Evolutionary conservation across 1,284 basidiomycete genomes (phyloP).

Genomic region (Lentinula novae-zelandiae): DNA sequence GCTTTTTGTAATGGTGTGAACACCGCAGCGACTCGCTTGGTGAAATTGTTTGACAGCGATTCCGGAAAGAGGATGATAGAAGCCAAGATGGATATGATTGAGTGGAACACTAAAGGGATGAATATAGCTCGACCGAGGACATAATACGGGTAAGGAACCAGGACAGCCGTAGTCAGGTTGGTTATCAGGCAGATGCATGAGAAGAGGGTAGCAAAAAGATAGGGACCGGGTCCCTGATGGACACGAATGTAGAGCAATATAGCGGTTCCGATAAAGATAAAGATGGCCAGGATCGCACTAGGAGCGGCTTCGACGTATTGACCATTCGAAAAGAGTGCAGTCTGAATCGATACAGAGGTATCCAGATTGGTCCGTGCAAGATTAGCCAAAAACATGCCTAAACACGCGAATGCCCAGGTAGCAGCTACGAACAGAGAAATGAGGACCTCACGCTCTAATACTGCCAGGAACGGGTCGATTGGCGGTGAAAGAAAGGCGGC

Average conservation of each 20-base stretch:
- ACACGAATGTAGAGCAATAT: slow-evolving; percentile 66
- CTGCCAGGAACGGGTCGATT: slow-evolving; percentile 60
- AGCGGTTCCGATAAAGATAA: slow-evolving; percentile 61
- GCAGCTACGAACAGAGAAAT: slow-evolving; percentile 48
- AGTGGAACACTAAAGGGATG: slow-evolving; percentile 61
- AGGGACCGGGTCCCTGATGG: slow-evolving; percentile 62
- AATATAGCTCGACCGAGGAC: slow-evolving; percentile 50
- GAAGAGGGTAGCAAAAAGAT: slow-evolving; percentile 55
- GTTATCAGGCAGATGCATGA: slow-evolving; percentile 61
- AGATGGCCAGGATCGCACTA: slow-evolving; percentile 57
- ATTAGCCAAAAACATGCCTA: slow-evolving; percentile 64
- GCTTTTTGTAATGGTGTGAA: slow-evolving; percentile 48
- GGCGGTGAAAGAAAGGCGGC: slow-evolving; percentile 69
- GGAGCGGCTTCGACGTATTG: slow-evolving; percentile 59
- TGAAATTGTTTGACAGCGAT: slow-evolving; percentile 63
- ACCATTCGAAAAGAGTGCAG: slow-evolving; percentile 41
- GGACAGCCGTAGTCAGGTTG: slow-evolving; percentile 50
- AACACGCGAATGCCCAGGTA: slow-evolving; percentile 68
- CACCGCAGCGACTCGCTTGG: slow-evolving; percentile 47
- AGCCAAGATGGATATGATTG: slow-evolving; percentile 49
- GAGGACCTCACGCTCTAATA: slow-evolving; percentile 68
- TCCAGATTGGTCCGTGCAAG: slow-evolving; percentile 49
- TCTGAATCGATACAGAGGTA: slow-evolving; percentile 30
- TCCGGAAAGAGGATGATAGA: slow-evolving; percentile 64
- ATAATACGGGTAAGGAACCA: slow-evolving; percentile 72